phyloP scores from a whole-genome alignment of 1,284 basidiomycete species.

The Dichomitus squalens region DNA sequence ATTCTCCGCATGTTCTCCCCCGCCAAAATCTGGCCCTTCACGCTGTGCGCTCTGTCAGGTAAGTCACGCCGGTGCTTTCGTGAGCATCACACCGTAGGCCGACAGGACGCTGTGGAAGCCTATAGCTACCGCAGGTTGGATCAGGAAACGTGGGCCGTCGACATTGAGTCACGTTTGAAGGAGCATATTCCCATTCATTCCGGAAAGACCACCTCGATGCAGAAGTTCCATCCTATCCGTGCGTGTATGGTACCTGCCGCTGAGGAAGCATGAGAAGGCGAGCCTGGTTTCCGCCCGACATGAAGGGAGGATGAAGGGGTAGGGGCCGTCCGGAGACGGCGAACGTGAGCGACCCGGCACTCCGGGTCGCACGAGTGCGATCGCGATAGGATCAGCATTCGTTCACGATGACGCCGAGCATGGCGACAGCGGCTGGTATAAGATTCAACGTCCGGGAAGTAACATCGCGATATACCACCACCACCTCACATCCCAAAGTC shows the following conservation, averaged over 20 bases:
- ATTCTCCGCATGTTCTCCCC: too few species aligned
- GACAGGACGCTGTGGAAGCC: neutral
- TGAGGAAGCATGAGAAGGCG: slow-evolving; percentile 11
- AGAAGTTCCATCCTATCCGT: slow-evolving; percentile 1
- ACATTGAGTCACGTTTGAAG: neutral
- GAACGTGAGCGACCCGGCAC: slow-evolving; percentile 12
- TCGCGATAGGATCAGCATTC: slow-evolving; percentile 21
- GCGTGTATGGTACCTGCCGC: neutral
- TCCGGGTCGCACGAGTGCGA: slow-evolving; percentile 20
- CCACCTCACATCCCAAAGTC: neutral
- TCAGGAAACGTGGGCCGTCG: neutral
- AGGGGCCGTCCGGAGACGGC: slow-evolving; percentile 6
- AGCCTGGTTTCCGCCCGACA: neutral
- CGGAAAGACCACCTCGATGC: slow-evolving; percentile 2
- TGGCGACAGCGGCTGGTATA: slow-evolving; percentile 8
- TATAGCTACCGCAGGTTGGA: slow-evolving; percentile 1
- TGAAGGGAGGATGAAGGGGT: neutral
- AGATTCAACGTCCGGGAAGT: neutral
- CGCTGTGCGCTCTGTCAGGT: slow-evolving; percentile 1
- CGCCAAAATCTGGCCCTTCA: too few species aligned
- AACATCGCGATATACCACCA: neutral
- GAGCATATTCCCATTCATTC: neutral
- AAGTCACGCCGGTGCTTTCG: slow-evolving; percentile 9
- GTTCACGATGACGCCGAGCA: slow-evolving; percentile 15
- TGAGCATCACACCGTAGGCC: neutral